Percentiles rank a stretch among this genome's conserved stretches.
These are phyloP conservation scores for Acanthamoeba polyphaga DNA, from an alignment of 208 protist species.

Conservation along the genomic window DNA sequence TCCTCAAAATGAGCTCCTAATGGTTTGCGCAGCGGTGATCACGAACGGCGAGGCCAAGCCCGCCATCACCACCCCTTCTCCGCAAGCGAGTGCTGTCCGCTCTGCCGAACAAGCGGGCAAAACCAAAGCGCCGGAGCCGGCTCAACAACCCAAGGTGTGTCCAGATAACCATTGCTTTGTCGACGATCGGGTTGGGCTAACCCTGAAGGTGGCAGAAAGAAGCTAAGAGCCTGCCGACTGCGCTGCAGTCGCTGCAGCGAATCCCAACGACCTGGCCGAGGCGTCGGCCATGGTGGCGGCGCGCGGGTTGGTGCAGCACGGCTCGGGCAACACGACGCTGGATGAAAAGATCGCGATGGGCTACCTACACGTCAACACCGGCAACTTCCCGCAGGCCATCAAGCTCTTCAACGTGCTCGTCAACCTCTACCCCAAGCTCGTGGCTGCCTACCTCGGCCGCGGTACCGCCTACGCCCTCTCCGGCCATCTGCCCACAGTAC, in stretches of 20 bases:
- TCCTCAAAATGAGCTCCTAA: too few species aligned
- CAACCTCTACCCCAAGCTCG: conserved; percentile 39
- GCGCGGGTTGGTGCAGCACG: conserved; percentile 66
- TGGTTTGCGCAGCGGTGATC: too few species aligned
- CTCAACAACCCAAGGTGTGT: too few species aligned
- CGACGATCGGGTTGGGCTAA: too few species aligned
- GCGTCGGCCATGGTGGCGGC: conserved; percentile 54
- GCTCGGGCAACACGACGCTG: not conserved
- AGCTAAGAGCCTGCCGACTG: too few species aligned
- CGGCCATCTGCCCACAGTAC: conserved; percentile 4
- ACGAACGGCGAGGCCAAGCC: too few species aligned
- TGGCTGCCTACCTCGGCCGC: conserved; percentile 67
- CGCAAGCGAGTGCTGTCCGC: too few species aligned
- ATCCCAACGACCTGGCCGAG: not conserved
- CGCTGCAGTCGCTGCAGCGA: not conserved
- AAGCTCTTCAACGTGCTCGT: conserved; percentile 59
- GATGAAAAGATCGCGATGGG: conserved; percentile 75
- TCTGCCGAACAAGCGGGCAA: too few species aligned
- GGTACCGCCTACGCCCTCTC: conserved; percentile 63
- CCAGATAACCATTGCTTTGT: too few species aligned
- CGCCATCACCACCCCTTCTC: too few species aligned
- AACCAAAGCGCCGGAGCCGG: too few species aligned
- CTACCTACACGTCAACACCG: conserved; percentile 72
- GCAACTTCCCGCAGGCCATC: conserved; percentile 58
- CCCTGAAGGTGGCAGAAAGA: too few species aligned